phyloP scores from a whole-genome alignment of 306 rosid species.

The Acacia acuminata region DNA sequence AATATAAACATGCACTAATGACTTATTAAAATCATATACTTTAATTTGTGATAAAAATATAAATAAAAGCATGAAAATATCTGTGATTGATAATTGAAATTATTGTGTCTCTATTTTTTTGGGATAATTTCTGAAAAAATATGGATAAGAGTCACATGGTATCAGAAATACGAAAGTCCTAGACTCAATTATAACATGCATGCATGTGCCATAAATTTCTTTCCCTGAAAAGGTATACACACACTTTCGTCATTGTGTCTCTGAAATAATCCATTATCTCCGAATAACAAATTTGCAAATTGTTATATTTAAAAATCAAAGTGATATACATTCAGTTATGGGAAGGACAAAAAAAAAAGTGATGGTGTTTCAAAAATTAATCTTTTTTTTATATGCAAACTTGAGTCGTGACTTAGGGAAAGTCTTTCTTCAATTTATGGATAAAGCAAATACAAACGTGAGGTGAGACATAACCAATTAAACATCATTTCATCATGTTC shows the following conservation, averaged over 20 bases:
- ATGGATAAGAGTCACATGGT: background rate
- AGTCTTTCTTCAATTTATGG: background rate
- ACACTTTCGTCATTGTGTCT: background rate
- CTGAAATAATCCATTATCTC: background rate
- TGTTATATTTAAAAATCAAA: background rate
- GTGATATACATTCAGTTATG: background rate
- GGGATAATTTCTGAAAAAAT: background rate
- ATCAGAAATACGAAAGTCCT: background rate
- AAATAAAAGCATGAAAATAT: background rate
- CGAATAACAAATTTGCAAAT: background rate
- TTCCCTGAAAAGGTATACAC: background rate
- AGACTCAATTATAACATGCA: constrained; percentile 19
- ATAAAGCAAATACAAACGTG: too few relatives aligned
- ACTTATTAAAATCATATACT: constrained; percentile 8
- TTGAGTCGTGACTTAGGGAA: background rate
- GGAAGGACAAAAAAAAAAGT: background rate
- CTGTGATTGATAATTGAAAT: background rate
- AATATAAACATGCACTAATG: too few relatives aligned
- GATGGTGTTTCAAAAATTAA: background rate
- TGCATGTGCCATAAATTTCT: constrained; percentile 15
- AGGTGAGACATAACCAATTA: too few relatives aligned
- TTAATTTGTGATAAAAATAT: background rate
- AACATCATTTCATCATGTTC: background rate
- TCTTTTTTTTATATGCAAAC: background rate
- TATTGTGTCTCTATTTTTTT: background rate